phyloP scores from a whole-genome alignment of 2,329 filamentous ascomycete species.

The Aspergillus viridinutans region DNA sequence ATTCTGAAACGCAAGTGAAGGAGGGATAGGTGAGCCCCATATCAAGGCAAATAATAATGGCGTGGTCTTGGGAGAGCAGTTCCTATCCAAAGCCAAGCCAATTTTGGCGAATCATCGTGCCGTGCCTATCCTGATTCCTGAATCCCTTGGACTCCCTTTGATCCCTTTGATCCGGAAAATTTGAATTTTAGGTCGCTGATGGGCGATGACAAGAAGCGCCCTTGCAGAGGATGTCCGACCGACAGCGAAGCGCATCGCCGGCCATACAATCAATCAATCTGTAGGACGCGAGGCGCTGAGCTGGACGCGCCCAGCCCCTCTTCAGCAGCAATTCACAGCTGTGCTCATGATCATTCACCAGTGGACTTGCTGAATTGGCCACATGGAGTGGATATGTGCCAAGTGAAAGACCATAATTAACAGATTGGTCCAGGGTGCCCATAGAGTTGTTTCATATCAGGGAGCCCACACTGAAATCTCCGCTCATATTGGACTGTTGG shows the following conservation, averaged over 20 bases:
- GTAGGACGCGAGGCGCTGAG: neutral
- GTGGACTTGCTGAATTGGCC: neutral
- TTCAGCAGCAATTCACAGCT: neutral
- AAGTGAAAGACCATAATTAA: neutral
- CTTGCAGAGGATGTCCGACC: neutral
- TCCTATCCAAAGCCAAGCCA: conserved; percentile 9
- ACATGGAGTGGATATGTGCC: neutral
- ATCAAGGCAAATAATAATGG: conserved; percentile 9
- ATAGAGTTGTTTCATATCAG: conserved; percentile 8
- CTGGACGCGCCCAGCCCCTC: neutral
- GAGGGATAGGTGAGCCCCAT: neutral
- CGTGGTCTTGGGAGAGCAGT: conserved; percentile 9
- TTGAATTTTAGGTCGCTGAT: neutral
- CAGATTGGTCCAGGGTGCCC: neutral
- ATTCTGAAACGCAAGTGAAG: neutral
- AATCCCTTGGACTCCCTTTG: neutral
- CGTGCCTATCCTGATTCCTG: neutral
- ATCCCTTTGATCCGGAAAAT: neutral
- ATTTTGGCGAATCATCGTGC: neutral
- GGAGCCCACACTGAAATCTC: conserved; percentile 3
- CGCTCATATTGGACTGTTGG: conserved; percentile 7
- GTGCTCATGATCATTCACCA: neutral
- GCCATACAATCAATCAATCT: neutral
- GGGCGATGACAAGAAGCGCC: neutral
- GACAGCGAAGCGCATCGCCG: neutral